Percentiles rank a stretch among this genome's conserved stretches.
Evolutionary conservation across 2,329 filamentous ascomycete species (phyloP).

Genomic region (Clarireedia monteithiana): DNA sequence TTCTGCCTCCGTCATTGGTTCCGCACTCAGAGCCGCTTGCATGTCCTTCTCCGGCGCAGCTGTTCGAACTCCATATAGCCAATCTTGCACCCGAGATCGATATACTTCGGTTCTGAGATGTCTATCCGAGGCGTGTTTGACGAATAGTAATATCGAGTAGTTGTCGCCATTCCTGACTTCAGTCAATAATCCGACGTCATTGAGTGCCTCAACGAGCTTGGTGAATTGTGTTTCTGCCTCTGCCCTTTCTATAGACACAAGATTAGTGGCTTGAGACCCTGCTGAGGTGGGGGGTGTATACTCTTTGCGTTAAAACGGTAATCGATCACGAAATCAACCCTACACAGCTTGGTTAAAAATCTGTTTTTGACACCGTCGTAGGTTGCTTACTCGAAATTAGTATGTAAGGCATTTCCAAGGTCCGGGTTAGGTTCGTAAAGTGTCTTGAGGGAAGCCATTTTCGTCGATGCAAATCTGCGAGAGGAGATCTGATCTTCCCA

Average conservation of each 20-base stretch:
- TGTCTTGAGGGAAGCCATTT: slow-evolving; percentile 23
- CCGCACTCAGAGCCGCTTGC: slow-evolving; percentile 55
- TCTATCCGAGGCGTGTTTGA: slow-evolving; percentile 67
- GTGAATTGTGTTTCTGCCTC: slow-evolving; percentile 70
- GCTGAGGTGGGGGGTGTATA: slow-evolving; percentile 29
- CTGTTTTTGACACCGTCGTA: not conserved
- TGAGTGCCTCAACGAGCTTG: slow-evolving; percentile 67
- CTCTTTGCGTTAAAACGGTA: slow-evolving; percentile 65
- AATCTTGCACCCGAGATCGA: slow-evolving; percentile 82
- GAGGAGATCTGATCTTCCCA: slow-evolving; percentile 1
- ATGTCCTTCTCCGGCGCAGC: slow-evolving; percentile 69
- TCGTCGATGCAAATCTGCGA: slow-evolving; percentile 4
- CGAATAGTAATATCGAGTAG: slow-evolving; percentile 72
- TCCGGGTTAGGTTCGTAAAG: slow-evolving; percentile 19
- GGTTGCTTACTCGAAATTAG: slow-evolving; percentile 36
- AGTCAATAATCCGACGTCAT: slow-evolving; percentile 72
- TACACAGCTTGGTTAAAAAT: slow-evolving; percentile 23
- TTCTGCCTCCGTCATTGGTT: slow-evolving; percentile 83
- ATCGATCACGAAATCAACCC: slow-evolving; percentile 83
- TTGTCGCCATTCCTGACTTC: slow-evolving; percentile 78
- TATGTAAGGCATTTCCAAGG: slow-evolving; percentile 19
- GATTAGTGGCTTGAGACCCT: slow-evolving; percentile 14
- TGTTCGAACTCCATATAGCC: slow-evolving; percentile 80
- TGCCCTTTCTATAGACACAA: slow-evolving; percentile 45
- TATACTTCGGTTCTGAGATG: slow-evolving; percentile 76